Evolutionary conservation across 2,329 filamentous ascomycete species (phyloP).

Genomic region (Diaporthe sp.): DNA sequence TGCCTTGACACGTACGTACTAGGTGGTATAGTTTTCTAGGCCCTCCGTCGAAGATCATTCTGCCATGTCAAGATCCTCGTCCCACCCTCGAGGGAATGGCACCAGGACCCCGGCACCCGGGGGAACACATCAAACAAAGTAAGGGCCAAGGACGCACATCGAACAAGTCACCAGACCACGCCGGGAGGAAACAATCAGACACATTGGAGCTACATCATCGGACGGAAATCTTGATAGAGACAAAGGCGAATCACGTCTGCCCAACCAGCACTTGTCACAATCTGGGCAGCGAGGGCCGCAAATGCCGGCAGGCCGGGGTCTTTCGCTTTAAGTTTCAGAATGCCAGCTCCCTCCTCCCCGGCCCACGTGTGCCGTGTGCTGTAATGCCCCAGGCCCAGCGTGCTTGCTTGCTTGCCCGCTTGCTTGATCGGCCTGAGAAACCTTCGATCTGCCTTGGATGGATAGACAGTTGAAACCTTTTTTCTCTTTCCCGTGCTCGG

Average conservation of each 20-base stretch:
- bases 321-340: slow-evolving; percentile 12
- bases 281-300: slow-evolving; percentile 16
- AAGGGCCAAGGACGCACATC: slow-evolving; percentile 19
- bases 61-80: neutral
- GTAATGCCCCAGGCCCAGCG: neutral
- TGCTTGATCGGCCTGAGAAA: neutral
- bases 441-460: neutral
- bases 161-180: neutral
- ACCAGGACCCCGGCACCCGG: neutral
- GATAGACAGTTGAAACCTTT: neutral
- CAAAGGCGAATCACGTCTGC: neutral
- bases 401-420: too few species aligned
- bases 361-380: slow-evolving; percentile 8
- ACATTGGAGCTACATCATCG: slow-evolving; percentile 6
- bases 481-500: too few species aligned
- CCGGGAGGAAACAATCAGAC: neutral
- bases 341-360: neutral
- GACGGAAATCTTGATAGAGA: slow-evolving; percentile 24
- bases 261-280: slow-evolving; percentile 16
- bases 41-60: neutral
- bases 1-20: neutral
- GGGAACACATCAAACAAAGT: neutral
- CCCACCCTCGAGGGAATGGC: neutral
- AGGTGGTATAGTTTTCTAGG: too few species aligned
- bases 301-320: slow-evolving; percentile 12